These are phyloP conservation scores for Salix caprea DNA, from an alignment of 345 rosid genomes.

Conservation along the genomic window DNA sequence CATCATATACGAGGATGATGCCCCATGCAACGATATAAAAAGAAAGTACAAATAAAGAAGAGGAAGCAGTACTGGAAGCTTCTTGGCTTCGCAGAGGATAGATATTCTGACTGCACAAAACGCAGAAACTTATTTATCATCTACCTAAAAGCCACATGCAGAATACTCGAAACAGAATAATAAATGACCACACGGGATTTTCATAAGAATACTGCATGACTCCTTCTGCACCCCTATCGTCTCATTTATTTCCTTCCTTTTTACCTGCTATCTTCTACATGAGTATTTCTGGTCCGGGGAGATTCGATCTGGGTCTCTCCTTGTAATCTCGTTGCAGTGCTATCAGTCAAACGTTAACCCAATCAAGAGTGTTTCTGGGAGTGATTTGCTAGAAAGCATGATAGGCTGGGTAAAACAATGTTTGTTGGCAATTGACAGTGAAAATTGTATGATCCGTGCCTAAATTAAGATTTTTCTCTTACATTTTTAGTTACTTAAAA, in stretches of 20 bases:
- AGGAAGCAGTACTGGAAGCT: background rate
- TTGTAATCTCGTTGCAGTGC: background rate
- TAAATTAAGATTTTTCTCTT: too few species aligned
- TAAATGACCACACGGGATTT: too few species aligned
- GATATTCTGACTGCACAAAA: background rate
- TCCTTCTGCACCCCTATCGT: background rate
- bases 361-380: background rate
- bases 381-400: background rate
- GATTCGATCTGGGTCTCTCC: background rate
- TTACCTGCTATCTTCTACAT: background rate
- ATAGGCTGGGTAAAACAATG: background rate
- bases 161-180: too few species aligned
- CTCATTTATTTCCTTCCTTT: background rate
- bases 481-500: too few species aligned
- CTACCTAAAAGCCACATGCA: background rate
- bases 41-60: background rate
- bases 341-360: background rate
- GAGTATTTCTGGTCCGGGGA: background rate
- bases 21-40: background rate
- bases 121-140: background rate
- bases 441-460: too few species aligned
- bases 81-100: background rate
- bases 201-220: background rate
- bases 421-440: too few species aligned
- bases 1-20: background rate